Evolutionary conservation across 2,329 filamentous ascomycete species (phyloP), one percentile per base, ranked within the genome.

Genomic region (Hypoxylon sp.): DNA sequence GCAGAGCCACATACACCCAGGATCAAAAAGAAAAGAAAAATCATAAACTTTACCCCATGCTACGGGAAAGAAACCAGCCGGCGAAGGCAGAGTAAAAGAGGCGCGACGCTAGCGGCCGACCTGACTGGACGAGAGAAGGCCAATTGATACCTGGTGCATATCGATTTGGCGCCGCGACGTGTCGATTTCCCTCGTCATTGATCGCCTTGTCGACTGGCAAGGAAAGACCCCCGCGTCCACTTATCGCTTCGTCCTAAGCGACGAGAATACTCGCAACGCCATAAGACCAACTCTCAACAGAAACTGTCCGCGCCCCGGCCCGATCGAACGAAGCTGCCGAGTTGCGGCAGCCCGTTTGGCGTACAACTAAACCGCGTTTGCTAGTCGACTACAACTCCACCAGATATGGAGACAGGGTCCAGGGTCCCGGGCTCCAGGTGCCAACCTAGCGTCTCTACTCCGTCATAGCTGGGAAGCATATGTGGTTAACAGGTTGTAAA

Each of bases 391-490:
- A n/a, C 43, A 2, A 46, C 43, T 46, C 43, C 13, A 26, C 43
- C 5, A 37, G 32, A 53, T 34, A 39, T 20, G 17, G 44, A 26
- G 26, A 48, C 46, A 52, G 37, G 51, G 46, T 52, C 44, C 56
- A 53, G 22, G 55, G 51, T 13, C 51, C 54, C 7, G 26, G 6
- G 19, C 46, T 43, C 49, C 22, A 20, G n/a, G 39, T 46, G 37
- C 50, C 11, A 37, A 37, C 43, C 47, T 50, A 49, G 30, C 39
- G 8, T 30, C 19, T 41, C 13, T 24, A 11, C 32, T 50, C 32
- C 44, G 28, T 43, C 48, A 55, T 26, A 26, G 24, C 4, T 50
- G 15, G 26, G 19, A 7, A 17, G 15, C n/a, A 51, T 3, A 20
- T 13, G 20, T 15, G 39, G 22, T 10, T 48, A 47, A 47, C 15